Base-by-base conservation (phyloP, 2,329 filamentous ascomycete genomes). In the Hansfordia pulvinata region DNA sequence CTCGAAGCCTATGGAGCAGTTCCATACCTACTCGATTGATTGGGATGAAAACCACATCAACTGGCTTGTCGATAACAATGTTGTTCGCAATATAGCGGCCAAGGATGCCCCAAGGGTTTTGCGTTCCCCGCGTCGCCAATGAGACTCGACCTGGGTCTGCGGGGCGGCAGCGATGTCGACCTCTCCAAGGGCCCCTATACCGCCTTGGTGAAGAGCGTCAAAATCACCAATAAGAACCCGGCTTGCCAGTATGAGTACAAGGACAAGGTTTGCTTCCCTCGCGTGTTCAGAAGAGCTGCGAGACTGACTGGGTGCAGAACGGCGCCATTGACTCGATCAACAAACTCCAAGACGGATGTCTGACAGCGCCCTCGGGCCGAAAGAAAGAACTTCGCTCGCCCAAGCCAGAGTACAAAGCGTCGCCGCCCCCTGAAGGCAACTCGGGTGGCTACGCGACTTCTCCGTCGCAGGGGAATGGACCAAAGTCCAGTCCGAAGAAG, bases 1-100 rank as follows among this genome's bases (percentile, higher is more conserved):
- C 4, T 34, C 33, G n/a, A 41, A 40, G 20, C 45, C 44, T 16
- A 36, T 41, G 10, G 38, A 37, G 15, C 38, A 42, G 17, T 46
- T 49, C 26, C 46, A 47, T 25, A 49, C 41, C 10, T 49, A 49
- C 23, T 47, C 46, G 3, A 42, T 49, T 6, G 44, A 49, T 21
- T 49, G 46, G 46, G 44, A 47, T 20, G 39, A 43, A 17, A 31
- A 29, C 12, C 36, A 42, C 15, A 35, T 47, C 19, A 33, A 30
- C 21, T 49, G 46, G 44, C 42, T 36, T 8, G 39, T 48, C 11
- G 43, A 48, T 30, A 35, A 42, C 20, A 40, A 39, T 23, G 31
- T 47, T 10, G 32, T 43, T 12, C 40, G 46, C 8, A 41, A 35
- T 16, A 28, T 45, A 19, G 31, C 32, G 25, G 35, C 37, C n/a